Evolutionary conservation across 202 grass and related monocot genomes (phyloP), one percentile per base, ranked within the genome.

Genomic region (Zoysia matrella): DNA sequence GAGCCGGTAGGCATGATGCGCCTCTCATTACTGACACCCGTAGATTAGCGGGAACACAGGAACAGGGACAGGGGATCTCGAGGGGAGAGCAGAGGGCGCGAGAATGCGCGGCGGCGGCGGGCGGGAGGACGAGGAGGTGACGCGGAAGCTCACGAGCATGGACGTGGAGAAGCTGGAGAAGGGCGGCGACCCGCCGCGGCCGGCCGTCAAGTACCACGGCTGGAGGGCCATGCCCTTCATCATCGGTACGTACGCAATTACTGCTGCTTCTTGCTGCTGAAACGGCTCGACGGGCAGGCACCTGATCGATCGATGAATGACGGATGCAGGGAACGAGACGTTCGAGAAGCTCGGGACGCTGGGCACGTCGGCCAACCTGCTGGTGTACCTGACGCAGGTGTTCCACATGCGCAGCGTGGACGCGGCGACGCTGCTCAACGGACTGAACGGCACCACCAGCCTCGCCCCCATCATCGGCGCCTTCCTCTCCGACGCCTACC

Each of bases 141-240:
- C 18, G 66, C 73, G 89, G 63, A 91, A 87, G 89, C 72, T 89
- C 15, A 88, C 91, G 78, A 84, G 76, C 76, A 79, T 92, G 92
- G 92, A 86, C 51, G 57, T 90, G 3, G 87, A 90, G 49, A 95
- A 95, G 86, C 53, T 84, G 82, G 82, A 87, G 82, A 80, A 83
- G 47, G 78, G 84, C 75, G 80, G 15, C 76, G 79, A n/a, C 65
- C 18, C 86, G 11, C 68, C 87, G 4, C 65, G 85, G 5, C 75
- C 85, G 2, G 43, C 47, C 71, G 16, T 90, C 51, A 85, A 91
- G 90, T 94, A 89, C 84, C 44, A 94, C n/a, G 92, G 93, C 46
- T 96, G 93, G 93, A 93, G 61, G 73, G 90, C 90, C 79, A 91
- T 96, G 90, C 93, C 93, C 49, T 96, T 93, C 90, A 96, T 96